Conservation (phyloP, 179 eudicot genomes). For the Kewa caespitosa region DNA sequence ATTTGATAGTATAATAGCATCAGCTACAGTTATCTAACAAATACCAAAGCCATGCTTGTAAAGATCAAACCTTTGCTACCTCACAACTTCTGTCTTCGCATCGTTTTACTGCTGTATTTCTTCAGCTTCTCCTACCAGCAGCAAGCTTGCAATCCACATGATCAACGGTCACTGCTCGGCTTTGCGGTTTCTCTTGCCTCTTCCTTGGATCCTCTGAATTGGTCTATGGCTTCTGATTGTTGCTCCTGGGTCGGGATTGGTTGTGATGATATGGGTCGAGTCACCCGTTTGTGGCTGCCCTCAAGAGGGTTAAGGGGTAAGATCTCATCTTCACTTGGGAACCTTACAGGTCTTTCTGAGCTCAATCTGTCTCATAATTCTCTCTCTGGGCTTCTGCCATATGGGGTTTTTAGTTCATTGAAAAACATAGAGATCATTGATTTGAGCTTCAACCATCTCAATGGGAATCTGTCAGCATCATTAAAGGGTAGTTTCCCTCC, state of each 20-base stretch:
- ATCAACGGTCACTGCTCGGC: conserved; percentile 46
- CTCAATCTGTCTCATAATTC: conserved; percentile 66
- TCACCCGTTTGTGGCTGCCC: conserved; percentile 49
- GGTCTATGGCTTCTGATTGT: conserved; percentile 55
- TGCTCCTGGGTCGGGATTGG: conserved; percentile 77
- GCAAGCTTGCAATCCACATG: conserved; percentile 43
- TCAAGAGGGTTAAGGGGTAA: conserved; percentile 47
- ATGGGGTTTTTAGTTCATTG: conserved; percentile 51
- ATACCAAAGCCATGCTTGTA: conserved; percentile 41
- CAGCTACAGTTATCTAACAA: too few species aligned
- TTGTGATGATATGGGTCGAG: conserved; percentile 51
- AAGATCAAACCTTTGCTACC: conserved; percentile 31
- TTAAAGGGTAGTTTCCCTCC: conserved; percentile 36
- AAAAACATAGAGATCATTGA: conserved; percentile 50
- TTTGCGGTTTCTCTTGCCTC: conserved; percentile 37
- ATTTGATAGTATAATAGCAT: too few species aligned
- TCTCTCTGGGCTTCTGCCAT: conserved; percentile 64
- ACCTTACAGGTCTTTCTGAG: conserved; percentile 50
- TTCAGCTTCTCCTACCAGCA: conserved; percentile 31
- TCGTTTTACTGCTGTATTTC: conserved; percentile 38
- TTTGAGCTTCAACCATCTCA: conserved; percentile 61
- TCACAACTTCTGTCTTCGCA: conserved; percentile 32
- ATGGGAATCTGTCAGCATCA: conserved; percentile 41
- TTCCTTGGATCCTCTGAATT: conserved; percentile 40
- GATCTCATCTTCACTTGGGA: conserved; percentile 43